A percentile compares a stretch with the other conserved stretches of the same genome.
These are phyloP conservation scores for Aspergillus nidulans DNA, from an alignment of 495 filamentous ascomycete species.

Conservation along the genomic window DNA sequence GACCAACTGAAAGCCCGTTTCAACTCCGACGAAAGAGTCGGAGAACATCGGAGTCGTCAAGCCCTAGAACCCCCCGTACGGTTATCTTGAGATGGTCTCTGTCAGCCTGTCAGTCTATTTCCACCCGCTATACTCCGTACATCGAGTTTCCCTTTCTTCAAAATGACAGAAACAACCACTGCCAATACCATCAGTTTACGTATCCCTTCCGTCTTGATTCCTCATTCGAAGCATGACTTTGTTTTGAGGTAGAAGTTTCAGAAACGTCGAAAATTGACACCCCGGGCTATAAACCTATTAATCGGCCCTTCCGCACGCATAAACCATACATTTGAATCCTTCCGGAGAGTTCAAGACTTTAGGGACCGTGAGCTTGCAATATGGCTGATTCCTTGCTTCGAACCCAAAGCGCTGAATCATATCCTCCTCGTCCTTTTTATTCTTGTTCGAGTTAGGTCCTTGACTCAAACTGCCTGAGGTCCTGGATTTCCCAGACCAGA, in stretches of 20 bases:
- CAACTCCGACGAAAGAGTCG: background rate
- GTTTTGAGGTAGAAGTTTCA: too few species aligned
- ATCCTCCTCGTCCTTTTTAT: background rate
- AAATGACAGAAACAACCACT: too few species aligned
- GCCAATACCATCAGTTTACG: too few species aligned
- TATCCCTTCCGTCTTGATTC: too few species aligned
- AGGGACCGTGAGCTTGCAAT: conserved; percentile 14
- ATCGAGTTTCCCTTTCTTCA: too few species aligned
- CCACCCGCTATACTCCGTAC: background rate
- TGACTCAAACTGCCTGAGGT: too few species aligned
- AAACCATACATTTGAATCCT: conserved; percentile 22
- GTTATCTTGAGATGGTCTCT: background rate
- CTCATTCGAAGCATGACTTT: too few species aligned
- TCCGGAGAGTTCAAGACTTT: background rate
- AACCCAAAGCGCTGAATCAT: conserved; percentile 8
- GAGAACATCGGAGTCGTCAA: background rate
- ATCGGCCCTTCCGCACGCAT: conserved; percentile 13
- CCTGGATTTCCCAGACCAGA: background rate
- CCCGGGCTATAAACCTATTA: background rate
- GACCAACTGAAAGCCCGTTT: too few species aligned
- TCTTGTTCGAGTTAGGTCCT: too few species aligned
- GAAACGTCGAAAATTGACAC: too few species aligned
- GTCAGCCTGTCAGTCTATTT: background rate
- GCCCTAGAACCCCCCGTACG: background rate
- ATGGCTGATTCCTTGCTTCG: conserved; percentile 17